These are phyloP conservation scores for Pezicula neosporulosa DNA, from an alignment of 2,329 filamentous ascomycete species.

Conservation along the genomic window DNA sequence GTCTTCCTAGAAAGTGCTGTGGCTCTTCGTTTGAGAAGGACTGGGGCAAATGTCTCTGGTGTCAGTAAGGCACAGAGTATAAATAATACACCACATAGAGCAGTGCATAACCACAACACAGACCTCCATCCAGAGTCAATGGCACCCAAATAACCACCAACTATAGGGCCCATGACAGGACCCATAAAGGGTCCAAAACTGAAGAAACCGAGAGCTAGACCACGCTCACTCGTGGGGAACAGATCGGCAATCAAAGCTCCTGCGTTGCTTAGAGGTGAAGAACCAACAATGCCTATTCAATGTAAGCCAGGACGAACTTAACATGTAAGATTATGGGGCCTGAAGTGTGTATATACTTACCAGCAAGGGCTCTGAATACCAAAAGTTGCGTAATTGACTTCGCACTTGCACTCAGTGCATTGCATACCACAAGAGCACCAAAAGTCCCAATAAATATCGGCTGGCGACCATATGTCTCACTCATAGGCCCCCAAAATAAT, in stretches of 20 bases:
- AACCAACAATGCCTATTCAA: slow-evolving; percentile 50
- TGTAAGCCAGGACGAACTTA: too few relatives aligned
- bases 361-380: slow-evolving; percentile 63
- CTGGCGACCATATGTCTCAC: slow-evolving; percentile 56
- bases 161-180: slow-evolving; percentile 64
- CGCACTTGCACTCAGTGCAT: slow-evolving; percentile 53
- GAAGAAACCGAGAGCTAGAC: slow-evolving; percentile 60
- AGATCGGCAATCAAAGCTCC: slow-evolving; percentile 61
- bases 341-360: too few relatives aligned
- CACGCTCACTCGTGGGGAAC: slow-evolving; percentile 47
- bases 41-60: slow-evolving; percentile 57
- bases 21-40: slow-evolving; percentile 73
- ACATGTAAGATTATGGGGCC: too few relatives aligned
- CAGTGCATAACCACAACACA: slow-evolving; percentile 61
- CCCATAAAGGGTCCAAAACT: slow-evolving; percentile 60
- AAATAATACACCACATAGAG: slow-evolving; percentile 66
- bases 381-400: slow-evolving; percentile 57
- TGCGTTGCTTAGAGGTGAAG: slow-evolving; percentile 52
- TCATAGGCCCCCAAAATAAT: slow-evolving; percentile 36
- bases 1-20: slow-evolving; percentile 50
- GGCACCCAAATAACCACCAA: slow-evolving; percentile 53
- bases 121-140: slow-evolving; percentile 66
- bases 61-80: slow-evolving; percentile 45
- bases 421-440: slow-evolving; percentile 56
- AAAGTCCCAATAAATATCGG: slow-evolving; percentile 58